Evolutionary conservation across 495 filamentous ascomycete genomes (phyloP), one percentile per base, ranked within the genome.

Genomic region (Talaromyces thailandensis): DNA sequence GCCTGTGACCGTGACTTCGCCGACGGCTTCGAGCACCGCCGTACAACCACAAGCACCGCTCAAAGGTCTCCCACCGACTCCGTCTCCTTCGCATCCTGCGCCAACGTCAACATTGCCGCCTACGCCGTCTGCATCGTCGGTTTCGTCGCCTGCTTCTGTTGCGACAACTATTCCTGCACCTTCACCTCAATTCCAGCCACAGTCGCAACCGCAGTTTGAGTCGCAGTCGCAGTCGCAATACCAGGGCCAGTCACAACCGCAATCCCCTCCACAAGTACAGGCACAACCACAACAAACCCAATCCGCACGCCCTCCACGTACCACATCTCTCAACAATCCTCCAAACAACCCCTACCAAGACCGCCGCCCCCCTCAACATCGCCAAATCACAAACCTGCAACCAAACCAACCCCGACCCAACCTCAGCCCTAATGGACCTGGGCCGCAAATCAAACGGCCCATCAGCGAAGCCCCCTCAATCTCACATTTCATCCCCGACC

Each of bases 401-500:
- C 58, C 58, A 21, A 37, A 55, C 60, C 21, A n/a, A 28, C 60
- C 29, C 48, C 29, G 24, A 62, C 25, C 24, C 28, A 53, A 26
- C 18, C 32, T 55, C 24, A 55, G 23, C 21, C 61, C 50, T 55
- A 26, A 55, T 16, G 55, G 14, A 50, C 14, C 35, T 5, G 11
- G 11, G 16, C 12, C 35, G 61, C 51, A 58, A 40, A 40, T 61
- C 18, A 50, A 57, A 26, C 52, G 63, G 11, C 60, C 68, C 37
- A 21, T 50, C 24, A 57, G 58, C 48, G 64, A 65, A 18, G 69
- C 68, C 35, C 63, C 66, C 56, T 71, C 72, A 6, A 52, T 75
- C 26, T 76, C 76, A 62, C 71, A 72, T 57, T 76, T 73, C 67
- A 75, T 78, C 28, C 75, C 75, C 3, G 73, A 73, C 9, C 71